Conservation (phyloP, 495 filamentous ascomycete species). For the Annulohypoxylon stygium region DNA sequence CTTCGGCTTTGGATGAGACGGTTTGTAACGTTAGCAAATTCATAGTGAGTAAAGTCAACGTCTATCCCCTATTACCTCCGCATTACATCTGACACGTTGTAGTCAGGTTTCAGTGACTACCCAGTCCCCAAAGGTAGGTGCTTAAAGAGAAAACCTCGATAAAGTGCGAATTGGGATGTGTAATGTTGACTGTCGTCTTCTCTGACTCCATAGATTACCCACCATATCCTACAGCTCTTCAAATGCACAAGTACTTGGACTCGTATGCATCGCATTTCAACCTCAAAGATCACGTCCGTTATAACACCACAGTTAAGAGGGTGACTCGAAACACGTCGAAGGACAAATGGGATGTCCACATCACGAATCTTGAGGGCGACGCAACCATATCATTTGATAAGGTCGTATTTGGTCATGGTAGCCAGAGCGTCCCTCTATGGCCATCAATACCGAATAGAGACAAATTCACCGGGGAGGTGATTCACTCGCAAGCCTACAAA, state of each 20-base stretch:
- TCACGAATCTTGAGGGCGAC: slow-evolving; percentile 15
- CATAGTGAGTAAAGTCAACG: slow-evolving; percentile 13
- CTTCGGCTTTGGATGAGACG: slow-evolving; percentile 34
- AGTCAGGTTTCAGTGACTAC: slow-evolving; percentile 39
- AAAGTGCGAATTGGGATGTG: background rate
- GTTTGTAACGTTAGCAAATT: slow-evolving; percentile 41
- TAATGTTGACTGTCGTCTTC: background rate
- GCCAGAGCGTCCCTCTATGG: slow-evolving; percentile 29
- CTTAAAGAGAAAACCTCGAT: background rate
- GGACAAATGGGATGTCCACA: slow-evolving; percentile 27
- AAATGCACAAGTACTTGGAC: slow-evolving; percentile 31
- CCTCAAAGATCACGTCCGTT: slow-evolving; percentile 20
- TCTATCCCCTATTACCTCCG: background rate
- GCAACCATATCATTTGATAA: slow-evolving; percentile 30
- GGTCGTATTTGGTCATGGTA: slow-evolving; percentile 33
- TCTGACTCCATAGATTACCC: slow-evolving; percentile 12
- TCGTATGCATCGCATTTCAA: slow-evolving; percentile 32
- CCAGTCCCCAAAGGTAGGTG: slow-evolving; percentile 28
- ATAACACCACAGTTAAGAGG: slow-evolving; percentile 27
- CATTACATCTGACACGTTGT: background rate
- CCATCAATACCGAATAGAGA: slow-evolving; percentile 72
- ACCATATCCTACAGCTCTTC: slow-evolving; percentile 20
- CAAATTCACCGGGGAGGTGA: slow-evolving; percentile 74
- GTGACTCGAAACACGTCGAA: slow-evolving; percentile 27
- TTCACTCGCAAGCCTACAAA: slow-evolving; percentile 65